Conservation (phyloP, 73 alveolate species). For the Paramecium tetraurelia region DNA sequence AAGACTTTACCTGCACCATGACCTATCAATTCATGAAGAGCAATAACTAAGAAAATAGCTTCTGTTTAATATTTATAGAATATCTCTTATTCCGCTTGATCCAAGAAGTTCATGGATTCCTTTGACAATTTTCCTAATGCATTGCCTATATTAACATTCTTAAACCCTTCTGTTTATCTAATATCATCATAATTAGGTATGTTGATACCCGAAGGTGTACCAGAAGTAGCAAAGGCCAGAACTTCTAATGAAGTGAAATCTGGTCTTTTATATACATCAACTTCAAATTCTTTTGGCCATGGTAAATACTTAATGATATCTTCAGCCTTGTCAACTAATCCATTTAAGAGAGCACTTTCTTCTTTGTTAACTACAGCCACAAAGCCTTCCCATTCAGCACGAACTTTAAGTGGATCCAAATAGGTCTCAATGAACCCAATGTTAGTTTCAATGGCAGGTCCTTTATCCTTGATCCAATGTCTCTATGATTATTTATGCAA, state of each 20-base stretch:
- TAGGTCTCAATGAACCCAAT: constrained; percentile 89
- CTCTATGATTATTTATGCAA: constrained; percentile 74
- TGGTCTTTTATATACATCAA: constrained; percentile 75
- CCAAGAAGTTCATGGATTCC: constrained; percentile 68
- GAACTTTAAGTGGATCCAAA: constrained; percentile 88
- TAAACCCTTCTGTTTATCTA: constrained; percentile 86
- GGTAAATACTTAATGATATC: constrained; percentile 83
- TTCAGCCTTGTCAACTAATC: constrained; percentile 78
- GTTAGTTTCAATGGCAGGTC: constrained; percentile 76
- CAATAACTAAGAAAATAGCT: constrained; percentile 74
- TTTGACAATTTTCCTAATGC: background rate
- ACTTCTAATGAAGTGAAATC: constrained; percentile 92
- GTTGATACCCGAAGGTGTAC: constrained; percentile 93
- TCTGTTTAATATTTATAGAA: constrained; percentile 68
- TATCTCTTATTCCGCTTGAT: constrained; percentile 72
- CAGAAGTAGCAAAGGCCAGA: constrained; percentile 85
- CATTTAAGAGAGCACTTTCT: constrained; percentile 70
- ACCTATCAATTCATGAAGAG: constrained; percentile 92
- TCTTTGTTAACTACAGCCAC: constrained; percentile 91
- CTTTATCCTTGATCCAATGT: constrained; percentile 83
- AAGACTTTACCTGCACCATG: constrained; percentile 93
- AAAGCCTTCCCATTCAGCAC: constrained; percentile 91
- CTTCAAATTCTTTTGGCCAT: constrained; percentile 95
- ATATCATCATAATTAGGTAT: constrained; percentile 94
- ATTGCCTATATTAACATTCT: constrained; percentile 86